Evolutionary conservation across 129 eudicot species (phyloP).

Genomic region (Lactuca sativa): DNA sequence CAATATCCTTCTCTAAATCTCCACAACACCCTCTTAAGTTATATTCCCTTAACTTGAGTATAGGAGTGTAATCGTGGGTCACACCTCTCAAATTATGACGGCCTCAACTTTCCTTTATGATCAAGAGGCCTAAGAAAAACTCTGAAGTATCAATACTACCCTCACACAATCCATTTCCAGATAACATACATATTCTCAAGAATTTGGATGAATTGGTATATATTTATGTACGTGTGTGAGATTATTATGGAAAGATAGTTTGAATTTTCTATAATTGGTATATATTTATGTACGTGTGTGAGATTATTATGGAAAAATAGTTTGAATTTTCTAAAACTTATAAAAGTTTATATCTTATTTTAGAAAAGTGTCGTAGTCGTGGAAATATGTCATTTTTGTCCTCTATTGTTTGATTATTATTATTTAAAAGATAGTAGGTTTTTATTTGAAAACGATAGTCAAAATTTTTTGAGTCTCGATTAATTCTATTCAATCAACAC

Average conservation of each 20-base stretch:
- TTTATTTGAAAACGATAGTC: constrained; percentile 59
- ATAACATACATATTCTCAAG: too few relatives aligned
- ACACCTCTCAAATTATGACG: too few relatives aligned
- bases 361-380: constrained; percentile 29
- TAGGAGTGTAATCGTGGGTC: too few relatives aligned
- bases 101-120: too few relatives aligned
- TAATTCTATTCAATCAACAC: constrained; percentile 31
- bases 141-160: background rate
- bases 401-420: background rate
- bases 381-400: constrained; percentile 23
- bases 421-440: constrained; percentile 43
- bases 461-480: constrained; percentile 19
- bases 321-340: background rate
- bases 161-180: constrained; percentile 2
- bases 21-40: too few relatives aligned
- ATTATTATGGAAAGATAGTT: background rate
- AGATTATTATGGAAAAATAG: background rate
- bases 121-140: too few relatives aligned
- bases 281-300: too few relatives aligned
- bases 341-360: background rate
- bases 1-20: too few relatives aligned
- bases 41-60: too few relatives aligned
- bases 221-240: too few relatives aligned
- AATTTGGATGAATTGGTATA: too few relatives aligned
- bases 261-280: background rate